Evolutionary conservation across 176 grass and related monocot species (phyloP), one percentile per base, ranked within the genome.

Genomic region (Phyllostachys edulis): DNA sequence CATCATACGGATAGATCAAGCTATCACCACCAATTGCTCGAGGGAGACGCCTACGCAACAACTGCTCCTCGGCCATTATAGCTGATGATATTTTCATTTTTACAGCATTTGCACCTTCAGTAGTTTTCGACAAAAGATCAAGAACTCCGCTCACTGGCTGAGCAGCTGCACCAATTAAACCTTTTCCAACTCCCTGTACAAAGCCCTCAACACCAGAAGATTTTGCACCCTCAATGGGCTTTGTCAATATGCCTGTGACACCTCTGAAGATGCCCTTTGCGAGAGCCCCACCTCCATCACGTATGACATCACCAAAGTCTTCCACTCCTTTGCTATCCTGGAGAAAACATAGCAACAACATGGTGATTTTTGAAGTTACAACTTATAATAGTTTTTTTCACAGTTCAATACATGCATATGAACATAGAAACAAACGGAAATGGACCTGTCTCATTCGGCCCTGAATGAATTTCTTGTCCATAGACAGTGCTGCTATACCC

Each of bases 401-500:
- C 68, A 60, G 55, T 62, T 38, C 62, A 55, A 69, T 68, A 70
- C 52, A 85, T 60, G 26, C 60, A 77, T 66, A 78, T 69, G 56
- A 10, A 73, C 24, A 76, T 59, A 75, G 42, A 29, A 73, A 60
- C n/a, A 60, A 79, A 70, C 1, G 59, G 7, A 37, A 51, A 83
- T 62, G n/a, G 7, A 79, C 96, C 93, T 95, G 93, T 95, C 92
- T 93, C 52, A 93, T 86, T 61, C 96, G 89, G 77, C 89, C 79
- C 83, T 95, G 92, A 90, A 98, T 98, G 81, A 98, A 98, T 82
- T 98, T 98, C 80, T 95, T 98, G 83, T 98, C 96, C 96, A 98
- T 98, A 47, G 96, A 98, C 83, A 98, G 78, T 37, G 91, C 96
- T 76, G 96, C 96, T 81, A 98, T 90, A 75, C 96, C 93, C 94